Evolutionary conservation across 192 early-diverging fungal genomes (phyloP).

Genomic region (Coemansia sp.): DNA sequence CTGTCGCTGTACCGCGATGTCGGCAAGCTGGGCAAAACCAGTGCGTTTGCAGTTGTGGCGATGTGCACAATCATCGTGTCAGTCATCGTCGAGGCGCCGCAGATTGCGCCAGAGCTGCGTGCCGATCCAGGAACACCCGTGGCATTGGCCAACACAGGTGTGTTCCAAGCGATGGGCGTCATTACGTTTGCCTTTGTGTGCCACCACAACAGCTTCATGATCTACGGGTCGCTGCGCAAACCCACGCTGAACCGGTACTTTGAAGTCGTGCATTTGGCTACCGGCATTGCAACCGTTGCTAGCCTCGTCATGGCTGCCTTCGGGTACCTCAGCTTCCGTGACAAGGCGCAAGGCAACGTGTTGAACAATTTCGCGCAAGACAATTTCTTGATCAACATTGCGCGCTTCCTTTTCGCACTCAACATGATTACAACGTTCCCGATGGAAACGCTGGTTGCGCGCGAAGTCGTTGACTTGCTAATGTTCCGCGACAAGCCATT

Average conservation of each 20-base stretch:
- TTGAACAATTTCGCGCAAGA: slow-evolving; percentile 85
- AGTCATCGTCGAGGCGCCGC: slow-evolving; percentile 69
- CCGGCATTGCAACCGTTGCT: slow-evolving; percentile 65
- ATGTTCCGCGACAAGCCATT: slow-evolving; percentile 57
- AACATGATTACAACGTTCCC: slow-evolving; percentile 97
- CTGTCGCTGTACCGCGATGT: slow-evolving; percentile 87
- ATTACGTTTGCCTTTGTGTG: slow-evolving; percentile 97
- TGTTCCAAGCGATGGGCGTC: slow-evolving; percentile 84
- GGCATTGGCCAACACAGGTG: slow-evolving; percentile 53
- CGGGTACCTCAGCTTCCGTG: slow-evolving; percentile 79
- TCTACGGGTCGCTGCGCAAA: slow-evolving; percentile 79
- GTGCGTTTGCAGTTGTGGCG: slow-evolving; percentile 78
- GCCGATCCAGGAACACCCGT: slow-evolving; percentile 34
- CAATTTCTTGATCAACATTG: slow-evolving; percentile 79
- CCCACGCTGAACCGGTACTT: slow-evolving; percentile 86
- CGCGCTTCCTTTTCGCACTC: slow-evolving; percentile 81
- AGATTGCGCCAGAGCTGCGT: slow-evolving; percentile 55
- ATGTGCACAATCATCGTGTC: slow-evolving; percentile 77
- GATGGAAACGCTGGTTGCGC: slow-evolving; percentile 85
- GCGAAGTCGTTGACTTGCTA: slow-evolving; percentile 69
- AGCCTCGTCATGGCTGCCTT: slow-evolving; percentile 71
- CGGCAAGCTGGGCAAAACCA: slow-evolving; percentile 84
- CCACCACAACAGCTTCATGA: slow-evolving; percentile 94
- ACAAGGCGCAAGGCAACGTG: slow-evolving; percentile 86
- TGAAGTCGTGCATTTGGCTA: slow-evolving; percentile 78